phyloP scores from a whole-genome alignment of 1,139 yeast species.

The Kodamaea alishanica region DNA sequence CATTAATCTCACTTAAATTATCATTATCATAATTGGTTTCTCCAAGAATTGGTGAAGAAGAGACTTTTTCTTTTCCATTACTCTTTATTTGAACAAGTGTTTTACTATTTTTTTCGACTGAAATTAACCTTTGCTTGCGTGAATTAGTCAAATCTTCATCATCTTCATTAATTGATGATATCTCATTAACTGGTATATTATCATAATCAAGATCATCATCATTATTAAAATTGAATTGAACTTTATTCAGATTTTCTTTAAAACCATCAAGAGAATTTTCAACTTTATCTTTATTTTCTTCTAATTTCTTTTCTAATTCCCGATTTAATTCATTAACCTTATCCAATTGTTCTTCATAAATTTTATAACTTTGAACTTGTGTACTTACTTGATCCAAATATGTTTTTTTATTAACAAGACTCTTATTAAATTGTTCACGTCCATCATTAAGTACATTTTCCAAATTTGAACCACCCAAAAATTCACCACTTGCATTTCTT shows the following conservation, averaged over 20 bases:
- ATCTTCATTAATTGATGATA: conserved; percentile 10
- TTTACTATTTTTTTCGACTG: conserved; percentile 25
- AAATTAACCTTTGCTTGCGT: conserved; percentile 34
- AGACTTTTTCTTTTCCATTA: conserved; percentile 22
- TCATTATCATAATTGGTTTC: conserved; percentile 10
- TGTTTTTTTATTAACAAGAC: conserved; percentile 10
- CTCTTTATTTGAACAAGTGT: conserved; percentile 24
- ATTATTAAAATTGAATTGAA: conserved; percentile 17
- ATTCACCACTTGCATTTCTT: conserved; percentile 27
- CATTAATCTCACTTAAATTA: conserved; percentile 10
- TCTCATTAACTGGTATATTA: background rate
- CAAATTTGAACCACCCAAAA: conserved; percentile 38
- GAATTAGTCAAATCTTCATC: conserved; percentile 22
- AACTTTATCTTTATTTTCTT: conserved; percentile 12
- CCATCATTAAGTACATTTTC: conserved; percentile 13
- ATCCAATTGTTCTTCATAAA: conserved; percentile 14
- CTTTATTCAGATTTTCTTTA: conserved; percentile 2
- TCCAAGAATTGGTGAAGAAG: conserved; percentile 20
- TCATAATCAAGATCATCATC: conserved; percentile 13
- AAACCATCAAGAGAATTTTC: conserved; percentile 9
- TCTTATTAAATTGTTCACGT: conserved; percentile 9
- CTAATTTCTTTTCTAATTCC: conserved; percentile 16
- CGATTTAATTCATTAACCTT: conserved; percentile 10
- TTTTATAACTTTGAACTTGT: conserved; percentile 18
- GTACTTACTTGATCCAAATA: conserved; percentile 20